Conservation (phyloP, 257 asterid species). For the Echites panduratus region DNA sequence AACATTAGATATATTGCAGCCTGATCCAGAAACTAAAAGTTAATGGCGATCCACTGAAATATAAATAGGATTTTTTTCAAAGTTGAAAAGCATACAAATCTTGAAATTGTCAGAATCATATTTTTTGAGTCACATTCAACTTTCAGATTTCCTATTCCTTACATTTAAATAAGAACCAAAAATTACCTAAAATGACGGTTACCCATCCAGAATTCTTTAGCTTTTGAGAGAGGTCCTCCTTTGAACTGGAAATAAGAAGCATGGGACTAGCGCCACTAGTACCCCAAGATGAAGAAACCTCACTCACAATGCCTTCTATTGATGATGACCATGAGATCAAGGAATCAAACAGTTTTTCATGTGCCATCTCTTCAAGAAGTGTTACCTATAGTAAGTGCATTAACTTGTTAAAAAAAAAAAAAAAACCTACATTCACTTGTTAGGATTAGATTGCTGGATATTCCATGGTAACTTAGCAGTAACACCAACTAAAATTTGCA, state of each 20-base stretch:
- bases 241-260: constrained; percentile 46
- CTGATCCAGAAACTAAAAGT: background rate
- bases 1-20: background rate
- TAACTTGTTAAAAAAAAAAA: too few species aligned
- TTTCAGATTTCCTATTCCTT: background rate
- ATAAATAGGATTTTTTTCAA: background rate
- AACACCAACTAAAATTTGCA: background rate
- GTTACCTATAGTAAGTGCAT: constrained; percentile 36
- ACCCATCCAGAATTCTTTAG: constrained; percentile 44
- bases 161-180: constrained; percentile 11
- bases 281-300: constrained; percentile 48
- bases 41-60: background rate
- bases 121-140: background rate
- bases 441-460: background rate
- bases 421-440: constrained; percentile 14
- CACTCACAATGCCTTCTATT: constrained; percentile 34
- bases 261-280: constrained; percentile 35
- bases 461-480: background rate
- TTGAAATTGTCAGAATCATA: background rate
- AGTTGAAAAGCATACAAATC: background rate
- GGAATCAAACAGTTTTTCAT: constrained; percentile 33
- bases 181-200: constrained; percentile 58
- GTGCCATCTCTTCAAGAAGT: constrained; percentile 55
- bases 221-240: constrained; percentile 29
- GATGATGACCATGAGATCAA: constrained; percentile 40